Evolutionary conservation across 2,329 filamentous ascomycete genomes (phyloP).

Genomic region (Aureobasidium sp.): DNA sequence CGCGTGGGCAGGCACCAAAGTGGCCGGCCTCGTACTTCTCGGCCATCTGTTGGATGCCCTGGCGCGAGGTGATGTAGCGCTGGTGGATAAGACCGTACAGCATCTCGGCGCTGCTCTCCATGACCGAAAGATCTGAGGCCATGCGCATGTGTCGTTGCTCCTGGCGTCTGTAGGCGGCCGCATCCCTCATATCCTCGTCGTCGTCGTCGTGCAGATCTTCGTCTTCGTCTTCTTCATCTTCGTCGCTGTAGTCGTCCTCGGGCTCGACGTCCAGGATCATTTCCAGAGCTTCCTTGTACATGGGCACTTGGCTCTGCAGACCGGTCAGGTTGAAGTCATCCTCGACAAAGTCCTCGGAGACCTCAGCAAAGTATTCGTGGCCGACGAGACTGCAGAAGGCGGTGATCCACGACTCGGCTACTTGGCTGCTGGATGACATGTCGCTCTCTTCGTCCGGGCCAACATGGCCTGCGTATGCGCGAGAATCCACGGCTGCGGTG

Average conservation of each 20-base stretch:
- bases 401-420: slow-evolving; percentile 89
- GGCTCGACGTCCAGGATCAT: slow-evolving; percentile 99
- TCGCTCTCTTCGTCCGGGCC: slow-evolving; percentile 14
- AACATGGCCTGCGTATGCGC: slow-evolving; percentile 5
- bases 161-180: slow-evolving; percentile 21
- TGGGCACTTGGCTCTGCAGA: slow-evolving; percentile 86
- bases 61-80: slow-evolving; percentile 92
- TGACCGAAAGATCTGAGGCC: slow-evolving; percentile 86
- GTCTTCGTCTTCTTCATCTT: slow-evolving; percentile 52
- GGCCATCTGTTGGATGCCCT: slow-evolving; percentile 97
- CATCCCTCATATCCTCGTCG: slow-evolving; percentile 46
- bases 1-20: slow-evolving; percentile 92
- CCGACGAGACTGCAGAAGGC: slow-evolving; percentile 93
- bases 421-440: slow-evolving; percentile 50
- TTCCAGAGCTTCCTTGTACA: slow-evolving; percentile 98
- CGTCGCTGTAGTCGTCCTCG: slow-evolving; percentile 69
- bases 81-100: slow-evolving; percentile 98
- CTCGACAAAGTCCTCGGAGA: slow-evolving; percentile 98
- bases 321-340: slow-evolving; percentile 99
- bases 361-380: slow-evolving; percentile 98
- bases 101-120: slow-evolving; percentile 96
- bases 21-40: slow-evolving; percentile 98
- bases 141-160: slow-evolving; percentile 77
- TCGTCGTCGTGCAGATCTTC: slow-evolving; percentile 46
- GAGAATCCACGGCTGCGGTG: background rate